A percentile compares a stretch with the other conserved stretches of the same genome.
Conservation (phyloP, 257 asterid genomes). For the Solanum clarkiae region DNA sequence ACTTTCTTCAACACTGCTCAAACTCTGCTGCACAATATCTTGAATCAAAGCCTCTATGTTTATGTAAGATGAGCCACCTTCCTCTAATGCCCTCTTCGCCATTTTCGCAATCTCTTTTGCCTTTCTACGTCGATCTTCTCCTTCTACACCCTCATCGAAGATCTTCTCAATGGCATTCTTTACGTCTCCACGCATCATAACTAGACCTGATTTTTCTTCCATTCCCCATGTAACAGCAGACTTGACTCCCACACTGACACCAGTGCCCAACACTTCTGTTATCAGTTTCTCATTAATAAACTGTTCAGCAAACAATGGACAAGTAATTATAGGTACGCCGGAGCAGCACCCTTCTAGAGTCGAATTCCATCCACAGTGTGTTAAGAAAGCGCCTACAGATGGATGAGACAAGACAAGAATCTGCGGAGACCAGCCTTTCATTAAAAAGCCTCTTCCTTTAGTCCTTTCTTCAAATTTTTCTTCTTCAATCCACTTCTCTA, state of each 20-base stretch:
- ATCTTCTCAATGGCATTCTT: constrained; percentile 21
- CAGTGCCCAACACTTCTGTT: constrained; percentile 32
- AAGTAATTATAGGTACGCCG: constrained; percentile 63
- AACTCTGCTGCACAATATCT: constrained; percentile 17
- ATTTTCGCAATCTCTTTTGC: constrained; percentile 18
- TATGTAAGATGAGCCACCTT: constrained; percentile 38
- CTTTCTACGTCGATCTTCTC: constrained; percentile 22
- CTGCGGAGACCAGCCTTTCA: constrained; percentile 89
- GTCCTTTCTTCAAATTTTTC: constrained; percentile 47
- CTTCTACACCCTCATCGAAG: constrained; percentile 37
- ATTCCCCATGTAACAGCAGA: constrained; percentile 71
- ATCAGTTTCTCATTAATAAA: constrained; percentile 59
- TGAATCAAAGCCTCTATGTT: constrained; percentile 27
- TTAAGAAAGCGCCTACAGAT: constrained; percentile 46
- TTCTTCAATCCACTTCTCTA: constrained; percentile 47
- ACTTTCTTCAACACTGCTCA: neutral
- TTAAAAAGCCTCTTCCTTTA: constrained; percentile 41
- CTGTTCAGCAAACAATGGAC: constrained; percentile 82
- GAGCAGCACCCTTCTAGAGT: constrained; percentile 60
- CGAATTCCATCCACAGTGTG: constrained; percentile 93
- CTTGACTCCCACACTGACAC: constrained; percentile 60
- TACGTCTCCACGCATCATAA: constrained; percentile 33
- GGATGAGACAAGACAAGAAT: constrained; percentile 53
- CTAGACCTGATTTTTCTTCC: constrained; percentile 50
- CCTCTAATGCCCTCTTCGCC: constrained; percentile 30